Conservation (phyloP, 2,329 filamentous ascomycete genomes). For the Orbilia quercus region DNA sequence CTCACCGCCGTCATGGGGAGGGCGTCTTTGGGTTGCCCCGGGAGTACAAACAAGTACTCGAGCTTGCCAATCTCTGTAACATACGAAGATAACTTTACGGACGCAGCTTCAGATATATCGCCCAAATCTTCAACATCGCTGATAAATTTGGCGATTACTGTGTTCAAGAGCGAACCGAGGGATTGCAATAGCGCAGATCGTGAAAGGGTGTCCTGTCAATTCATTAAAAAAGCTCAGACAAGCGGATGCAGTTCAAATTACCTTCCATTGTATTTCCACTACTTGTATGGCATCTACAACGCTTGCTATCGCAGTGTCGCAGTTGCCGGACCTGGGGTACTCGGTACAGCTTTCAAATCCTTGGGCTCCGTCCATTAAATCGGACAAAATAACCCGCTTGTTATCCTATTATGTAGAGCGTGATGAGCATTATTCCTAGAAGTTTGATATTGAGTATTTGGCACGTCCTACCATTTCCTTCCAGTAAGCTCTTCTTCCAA, state of each 20-base stretch:
- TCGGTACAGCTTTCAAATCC: conserved; percentile 59
- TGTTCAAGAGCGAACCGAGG: conserved; percentile 58
- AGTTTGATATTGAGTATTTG: too few species aligned
- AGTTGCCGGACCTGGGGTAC: conserved; percentile 58
- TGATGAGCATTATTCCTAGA: background rate
- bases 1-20: conserved; percentile 54
- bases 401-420: conserved; percentile 25
- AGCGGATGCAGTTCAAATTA: conserved; percentile 4
- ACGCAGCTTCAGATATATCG: conserved; percentile 59
- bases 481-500: conserved; percentile 57
- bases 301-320: conserved; percentile 70
- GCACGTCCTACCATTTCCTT: conserved; percentile 49
- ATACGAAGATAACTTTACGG: conserved; percentile 56
- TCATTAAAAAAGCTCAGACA: background rate
- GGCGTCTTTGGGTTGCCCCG: conserved; percentile 36
- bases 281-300: conserved; percentile 67
- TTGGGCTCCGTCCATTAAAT: conserved; percentile 59
- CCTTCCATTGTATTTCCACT: conserved; percentile 64
- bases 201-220: conserved; percentile 56
- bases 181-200: conserved; percentile 58
- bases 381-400: conserved; percentile 55
- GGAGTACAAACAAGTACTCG: conserved; percentile 55
- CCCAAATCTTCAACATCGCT: conserved; percentile 59
- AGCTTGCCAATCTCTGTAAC: conserved; percentile 56
- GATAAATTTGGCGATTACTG: conserved; percentile 58